Evolutionary conservation across 2,329 filamentous ascomycete genomes (phyloP), one percentile per base, ranked within the genome.

Genomic region (Amesomyces nigricolor): DNA sequence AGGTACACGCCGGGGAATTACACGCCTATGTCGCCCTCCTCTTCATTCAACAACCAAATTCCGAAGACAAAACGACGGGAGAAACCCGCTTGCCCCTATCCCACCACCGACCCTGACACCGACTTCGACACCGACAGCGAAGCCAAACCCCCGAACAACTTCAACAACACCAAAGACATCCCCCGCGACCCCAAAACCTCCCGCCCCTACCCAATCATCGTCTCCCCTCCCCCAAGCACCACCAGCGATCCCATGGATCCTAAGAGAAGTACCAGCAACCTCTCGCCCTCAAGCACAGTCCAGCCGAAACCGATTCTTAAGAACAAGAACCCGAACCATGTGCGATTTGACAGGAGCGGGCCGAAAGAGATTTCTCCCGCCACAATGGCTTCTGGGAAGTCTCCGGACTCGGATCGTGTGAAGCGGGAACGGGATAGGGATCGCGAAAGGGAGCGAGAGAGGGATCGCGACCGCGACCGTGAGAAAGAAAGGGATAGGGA

Each of bases 271-370:
- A 26, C 22, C 22, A 26, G 22, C 22, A 26, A 65, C 5, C 67
- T 66, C 1, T 70, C 71, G 1, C 67, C 72, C 0, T 63, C 70
- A 3, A 61, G 61, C 29, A 73, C 69, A 2, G 68, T 72, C 0
- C 67, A 64, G 54, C 81, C 80, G 1, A 83, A 82, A 62, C 76
- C 80, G 5, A 83, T 83, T n/a, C 70, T 83, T 16, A 83, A 83
- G 71, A 83, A 83, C 64, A 77, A 75, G 62, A 80, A 81, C 57
- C 76, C 77, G 46, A 78, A 83, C 57, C 78, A 78, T 45, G 79
- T 83, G 5, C 75, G 75, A 4, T 81, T 81, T 56, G 75, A 78
- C 38, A 72, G 74, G 1, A 73, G 78, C 62, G 63, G 66, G 9
- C 74, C 75, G 14, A 66, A 74, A 53, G 72, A 81, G 64, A 65